A percentile compares a stretch with the other conserved stretches of the same genome.
These are phyloP conservation scores for Plectosphaerella sp. DNA, from an alignment of 2,329 filamentous ascomycete genomes.

Conservation along the genomic window DNA sequence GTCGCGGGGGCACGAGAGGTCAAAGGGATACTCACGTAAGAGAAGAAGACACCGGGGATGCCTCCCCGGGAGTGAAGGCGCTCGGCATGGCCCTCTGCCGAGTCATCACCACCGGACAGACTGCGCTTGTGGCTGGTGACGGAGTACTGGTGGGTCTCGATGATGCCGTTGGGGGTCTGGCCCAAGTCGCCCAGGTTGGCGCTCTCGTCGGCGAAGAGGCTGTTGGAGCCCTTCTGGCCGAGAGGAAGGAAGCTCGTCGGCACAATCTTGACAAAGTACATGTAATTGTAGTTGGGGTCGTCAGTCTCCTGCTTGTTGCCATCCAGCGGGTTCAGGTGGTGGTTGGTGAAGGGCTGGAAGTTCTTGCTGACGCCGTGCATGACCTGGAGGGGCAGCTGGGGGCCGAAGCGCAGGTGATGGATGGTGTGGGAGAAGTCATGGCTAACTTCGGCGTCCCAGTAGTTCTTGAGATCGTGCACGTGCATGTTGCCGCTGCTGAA, in stretches of 20 bases:
- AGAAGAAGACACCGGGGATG: constrained; percentile 98
- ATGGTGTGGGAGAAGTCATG: constrained; percentile 90
- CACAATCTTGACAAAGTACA: constrained; percentile 99
- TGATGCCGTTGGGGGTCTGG: constrained; percentile 65
- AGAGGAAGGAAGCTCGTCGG: constrained; percentile 91
- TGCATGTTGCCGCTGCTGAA: constrained; percentile 98
- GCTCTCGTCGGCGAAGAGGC: constrained; percentile 42
- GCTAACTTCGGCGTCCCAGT: constrained; percentile 67
- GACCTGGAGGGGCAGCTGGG: constrained; percentile 75
- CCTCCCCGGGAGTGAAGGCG: constrained; percentile 83
- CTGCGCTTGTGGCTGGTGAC: constrained; percentile 96
- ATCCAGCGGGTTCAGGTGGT: constrained; percentile 91
- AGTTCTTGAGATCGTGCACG: constrained; percentile 95
- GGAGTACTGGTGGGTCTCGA: constrained; percentile 98
- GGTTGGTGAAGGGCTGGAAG: constrained; percentile 70
- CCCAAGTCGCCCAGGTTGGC: constrained; percentile 66
- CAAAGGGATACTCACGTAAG: constrained; percentile 64
- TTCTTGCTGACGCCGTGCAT: constrained; percentile 51
- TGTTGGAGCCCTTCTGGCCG: constrained; percentile 63
- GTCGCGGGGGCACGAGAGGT: not conserved
- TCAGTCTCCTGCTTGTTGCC: constrained; percentile 69
- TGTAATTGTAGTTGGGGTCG: constrained; percentile 88
- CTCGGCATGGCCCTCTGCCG: constrained; percentile 86
- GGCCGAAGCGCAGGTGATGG: constrained; percentile 88
- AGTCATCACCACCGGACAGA: constrained; percentile 76